Evolutionary conservation across 768 basidiomycete species (phyloP), one percentile per base, ranked within the genome.

Genomic region (Tylopilus cervinicoccineus): DNA sequence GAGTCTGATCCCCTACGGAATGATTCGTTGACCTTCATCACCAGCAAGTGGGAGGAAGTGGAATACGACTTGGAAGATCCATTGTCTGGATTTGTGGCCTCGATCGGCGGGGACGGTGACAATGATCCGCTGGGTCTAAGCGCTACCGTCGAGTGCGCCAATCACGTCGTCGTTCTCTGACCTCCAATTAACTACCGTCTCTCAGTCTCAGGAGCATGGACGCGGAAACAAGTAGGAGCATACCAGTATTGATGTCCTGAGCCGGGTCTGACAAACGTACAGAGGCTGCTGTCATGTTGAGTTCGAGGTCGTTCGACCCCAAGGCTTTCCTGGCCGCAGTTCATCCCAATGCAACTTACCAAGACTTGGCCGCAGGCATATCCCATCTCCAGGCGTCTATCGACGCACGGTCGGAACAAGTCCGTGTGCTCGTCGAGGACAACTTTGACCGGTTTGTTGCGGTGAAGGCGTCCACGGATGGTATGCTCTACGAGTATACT

Each of bases 401-500:
- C 49, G 94, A 98, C 60, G 79, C 86, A 2, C 83, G 94, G 37
- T 94, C 93, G 2, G 90, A 94, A 56, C 96, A 94, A n/a, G 85
- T 98, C 48, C 77, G 93, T 33, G 81, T 94, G 19, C 76, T 99
- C 27, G 96, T 99, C 10, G 94, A 97, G 65, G 93, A 97, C 58
- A 96, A 98, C 67, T 97, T 98, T 67, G 94, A 98, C 70, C 78
- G 93, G 12, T 99, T 98, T 60, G 95, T 98, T 16, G 89, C 91
- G 3, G 95, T 99, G 47, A 99, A 99, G 61, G 90, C 91, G 9
- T 89, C 88, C 9, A 95, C 90, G n/a, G 94, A 95, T 68, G 88
- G 94, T 93, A 66, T 45, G 72, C 47, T 40, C 20, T 45, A 62
- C 58, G 43, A 34, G 16, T 29, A 12, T 34, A n/a, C 39, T 24